Evolutionary conservation across 1,139 yeast species (phyloP).

Genomic region (Scheffersomyces parashehatae): DNA sequence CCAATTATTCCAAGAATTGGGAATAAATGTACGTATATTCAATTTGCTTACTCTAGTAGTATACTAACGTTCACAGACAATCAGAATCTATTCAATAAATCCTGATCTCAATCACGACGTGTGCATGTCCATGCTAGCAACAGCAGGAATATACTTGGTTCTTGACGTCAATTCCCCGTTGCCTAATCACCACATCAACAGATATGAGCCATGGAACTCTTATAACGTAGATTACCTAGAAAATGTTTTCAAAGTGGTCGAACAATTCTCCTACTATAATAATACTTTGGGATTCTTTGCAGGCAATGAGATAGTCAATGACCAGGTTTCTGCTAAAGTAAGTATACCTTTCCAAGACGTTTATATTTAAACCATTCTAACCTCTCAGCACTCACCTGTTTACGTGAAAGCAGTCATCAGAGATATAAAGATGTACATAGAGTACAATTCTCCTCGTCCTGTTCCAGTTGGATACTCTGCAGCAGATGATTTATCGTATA

Average conservation of each 20-base stretch:
- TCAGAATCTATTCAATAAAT: slow-evolving; percentile 83
- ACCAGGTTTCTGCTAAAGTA: slow-evolving; percentile 66
- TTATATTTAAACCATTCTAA: slow-evolving; percentile 8
- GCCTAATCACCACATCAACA: slow-evolving; percentile 71
- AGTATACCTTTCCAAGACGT: slow-evolving; percentile 11
- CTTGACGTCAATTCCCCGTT: slow-evolving; percentile 90
- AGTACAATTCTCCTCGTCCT: slow-evolving; percentile 54
- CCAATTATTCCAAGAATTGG: slow-evolving; percentile 68
- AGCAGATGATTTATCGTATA: slow-evolving; percentile 80
- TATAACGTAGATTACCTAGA: slow-evolving; percentile 68
- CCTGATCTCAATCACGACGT: slow-evolving; percentile 82
- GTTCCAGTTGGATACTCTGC: slow-evolving; percentile 97
- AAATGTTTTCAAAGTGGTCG: slow-evolving; percentile 77
- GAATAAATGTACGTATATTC: slow-evolving; percentile 57
- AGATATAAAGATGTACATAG: slow-evolving; percentile 75
- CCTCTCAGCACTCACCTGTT: slow-evolving; percentile 49
- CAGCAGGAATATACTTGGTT: slow-evolving; percentile 88
- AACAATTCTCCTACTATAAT: slow-evolving; percentile 80
- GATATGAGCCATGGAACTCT: slow-evolving; percentile 88
- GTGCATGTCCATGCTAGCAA: slow-evolving; percentile 89
- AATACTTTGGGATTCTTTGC: slow-evolving; percentile 93
- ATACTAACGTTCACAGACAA: slow-evolving; percentile 49
- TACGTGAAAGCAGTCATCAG: slow-evolving; percentile 78
- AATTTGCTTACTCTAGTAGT: background rate
- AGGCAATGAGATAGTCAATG: slow-evolving; percentile 91